Evolutionary conservation across 805 yeast genomes (phyloP).

Genomic region (Diddensiella transvaalensis): DNA sequence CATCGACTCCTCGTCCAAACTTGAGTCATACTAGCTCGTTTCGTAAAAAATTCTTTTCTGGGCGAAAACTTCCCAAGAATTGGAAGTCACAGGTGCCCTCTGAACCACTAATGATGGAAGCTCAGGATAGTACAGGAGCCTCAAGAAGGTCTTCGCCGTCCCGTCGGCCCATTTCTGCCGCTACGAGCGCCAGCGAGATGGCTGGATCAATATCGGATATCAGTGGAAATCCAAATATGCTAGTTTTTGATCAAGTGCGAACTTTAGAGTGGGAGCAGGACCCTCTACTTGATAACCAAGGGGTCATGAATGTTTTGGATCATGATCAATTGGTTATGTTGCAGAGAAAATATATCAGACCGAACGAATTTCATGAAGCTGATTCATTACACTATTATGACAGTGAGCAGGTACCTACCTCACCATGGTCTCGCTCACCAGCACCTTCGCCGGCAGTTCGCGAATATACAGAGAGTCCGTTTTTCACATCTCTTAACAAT

Average conservation of each 20-base stretch:
- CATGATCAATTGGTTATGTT: slow-evolving; percentile 26
- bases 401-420: slow-evolving; percentile 28
- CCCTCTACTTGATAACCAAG: slow-evolving; percentile 31
- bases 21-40: slow-evolving; percentile 9
- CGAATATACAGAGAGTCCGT: slow-evolving; percentile 27
- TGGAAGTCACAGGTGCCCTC: slow-evolving; percentile 5
- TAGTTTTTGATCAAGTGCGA: slow-evolving; percentile 21
- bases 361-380: background rate
- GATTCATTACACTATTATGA: slow-evolving; percentile 23
- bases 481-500: slow-evolving; percentile 21
- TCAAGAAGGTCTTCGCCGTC: background rate
- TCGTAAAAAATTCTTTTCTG: slow-evolving; percentile 10
- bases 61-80: slow-evolving; percentile 13
- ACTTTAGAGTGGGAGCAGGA: slow-evolving; percentile 31
- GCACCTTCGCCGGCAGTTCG: slow-evolving; percentile 33
- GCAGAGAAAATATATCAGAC: slow-evolving; percentile 27
- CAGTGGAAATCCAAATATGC: slow-evolving; percentile 7
- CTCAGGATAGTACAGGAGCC: background rate
- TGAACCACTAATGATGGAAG: slow-evolving; percentile 1
- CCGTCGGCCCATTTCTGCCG: background rate
- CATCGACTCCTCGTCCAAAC: background rate
- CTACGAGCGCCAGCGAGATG: background rate
- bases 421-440: slow-evolving; percentile 34
- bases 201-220: background rate
- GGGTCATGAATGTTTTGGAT: slow-evolving; percentile 28